phyloP scores from a whole-genome alignment of 257 asterid species.

The Solanum raphanifolium region DNA sequence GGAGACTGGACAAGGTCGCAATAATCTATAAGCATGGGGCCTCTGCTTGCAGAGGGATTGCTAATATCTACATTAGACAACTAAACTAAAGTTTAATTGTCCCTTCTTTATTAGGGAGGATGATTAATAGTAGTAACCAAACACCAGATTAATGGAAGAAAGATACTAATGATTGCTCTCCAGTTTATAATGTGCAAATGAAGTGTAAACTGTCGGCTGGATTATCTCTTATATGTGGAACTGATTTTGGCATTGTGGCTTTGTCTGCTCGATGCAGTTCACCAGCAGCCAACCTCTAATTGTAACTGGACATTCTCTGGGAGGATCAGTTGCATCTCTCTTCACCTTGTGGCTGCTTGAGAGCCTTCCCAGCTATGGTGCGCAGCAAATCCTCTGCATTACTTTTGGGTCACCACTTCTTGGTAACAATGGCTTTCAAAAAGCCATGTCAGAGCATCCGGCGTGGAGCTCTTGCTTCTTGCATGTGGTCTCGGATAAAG shows the following conservation, averaged over 20 bases:
- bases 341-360: constrained; percentile 26
- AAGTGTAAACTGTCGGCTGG: background rate
- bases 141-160: background rate
- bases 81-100: background rate
- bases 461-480: constrained; percentile 17
- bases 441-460: constrained; percentile 6
- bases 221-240: background rate
- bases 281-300: constrained; percentile 8
- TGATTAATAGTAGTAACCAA: background rate
- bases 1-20: background rate
- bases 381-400: constrained; percentile 16
- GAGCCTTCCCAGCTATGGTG: background rate
- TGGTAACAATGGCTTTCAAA: constrained; percentile 16
- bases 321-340: constrained; percentile 26
- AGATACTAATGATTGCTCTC: background rate
- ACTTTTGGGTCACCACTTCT: constrained; percentile 22
- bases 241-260: background rate
- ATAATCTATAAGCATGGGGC: background rate
- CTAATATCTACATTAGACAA: background rate
- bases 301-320: constrained; percentile 18
- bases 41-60: background rate
- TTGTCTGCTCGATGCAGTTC: constrained; percentile 3
- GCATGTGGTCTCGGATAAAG: constrained; percentile 14
- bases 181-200: background rate
- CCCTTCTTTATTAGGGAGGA: background rate